Evolutionary conservation across 176 grass and related monocot species (phyloP).

Genomic region (Alloteropsis semialata): DNA sequence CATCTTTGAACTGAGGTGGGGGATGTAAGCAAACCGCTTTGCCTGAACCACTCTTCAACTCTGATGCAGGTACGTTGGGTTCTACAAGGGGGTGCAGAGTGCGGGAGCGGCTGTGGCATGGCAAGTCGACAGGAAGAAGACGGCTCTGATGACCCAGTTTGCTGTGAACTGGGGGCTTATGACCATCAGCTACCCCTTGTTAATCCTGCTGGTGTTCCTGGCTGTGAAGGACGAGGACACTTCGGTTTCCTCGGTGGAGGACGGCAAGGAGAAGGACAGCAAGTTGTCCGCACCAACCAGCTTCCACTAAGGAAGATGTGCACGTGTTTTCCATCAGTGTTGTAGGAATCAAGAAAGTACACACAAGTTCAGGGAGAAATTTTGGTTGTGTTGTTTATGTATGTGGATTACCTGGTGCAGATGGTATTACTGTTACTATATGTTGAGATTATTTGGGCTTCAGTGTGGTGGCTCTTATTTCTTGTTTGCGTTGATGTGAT

Average conservation of each 20-base stretch:
- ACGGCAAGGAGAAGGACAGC: background rate
- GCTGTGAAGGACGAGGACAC: conserved; percentile 64
- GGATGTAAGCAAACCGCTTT: background rate
- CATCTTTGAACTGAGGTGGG: background rate
- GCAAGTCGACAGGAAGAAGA: conserved; percentile 57
- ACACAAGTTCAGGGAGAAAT: background rate
- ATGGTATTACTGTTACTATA: background rate
- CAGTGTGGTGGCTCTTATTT: background rate
- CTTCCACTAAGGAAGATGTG: conserved; percentile 19
- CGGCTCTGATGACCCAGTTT: conserved; percentile 41
- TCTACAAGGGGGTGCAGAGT: conserved; percentile 94
- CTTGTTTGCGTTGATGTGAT: background rate
- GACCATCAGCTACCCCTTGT: conserved; percentile 82
- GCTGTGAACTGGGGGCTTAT: conserved; percentile 74
- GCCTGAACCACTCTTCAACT: background rate
- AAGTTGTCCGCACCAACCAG: conserved; percentile 21
- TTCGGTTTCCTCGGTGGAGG: conserved; percentile 12
- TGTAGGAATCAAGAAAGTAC: background rate
- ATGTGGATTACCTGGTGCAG: background rate
- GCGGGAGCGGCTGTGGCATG: conserved; percentile 84
- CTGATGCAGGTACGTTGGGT: conserved; percentile 65
- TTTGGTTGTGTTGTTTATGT: background rate
- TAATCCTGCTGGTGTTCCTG: conserved; percentile 57
- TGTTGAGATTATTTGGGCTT: background rate
- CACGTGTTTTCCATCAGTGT: background rate